Evolutionary conservation across 495 filamentous ascomycete genomes (phyloP).

Genomic region (Daldinia bambusicola): DNA sequence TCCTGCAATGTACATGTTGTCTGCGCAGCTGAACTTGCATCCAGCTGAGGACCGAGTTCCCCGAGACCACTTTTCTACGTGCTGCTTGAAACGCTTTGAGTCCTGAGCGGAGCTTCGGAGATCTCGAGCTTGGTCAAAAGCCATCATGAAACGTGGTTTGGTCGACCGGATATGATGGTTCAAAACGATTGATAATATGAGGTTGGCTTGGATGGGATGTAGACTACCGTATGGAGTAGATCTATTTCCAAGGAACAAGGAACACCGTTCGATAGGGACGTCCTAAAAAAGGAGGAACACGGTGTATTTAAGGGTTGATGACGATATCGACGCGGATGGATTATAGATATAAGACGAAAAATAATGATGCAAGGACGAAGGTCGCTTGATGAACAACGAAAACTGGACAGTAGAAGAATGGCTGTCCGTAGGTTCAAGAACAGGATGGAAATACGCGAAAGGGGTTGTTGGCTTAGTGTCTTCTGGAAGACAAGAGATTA

Average conservation of each 20-base stretch:
- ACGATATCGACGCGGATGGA: conserved; percentile 16
- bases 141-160: conserved; percentile 36
- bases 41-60: conserved; percentile 48
- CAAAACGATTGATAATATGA: conserved; percentile 12
- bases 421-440: conserved; percentile 15
- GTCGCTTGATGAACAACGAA: conserved; percentile 12
- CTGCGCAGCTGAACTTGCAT: conserved; percentile 23
- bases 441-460: conserved; percentile 19
- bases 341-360: conserved; percentile 18
- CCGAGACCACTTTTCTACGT: conserved; percentile 53
- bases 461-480: conserved; percentile 27
- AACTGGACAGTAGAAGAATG: conserved; percentile 9
- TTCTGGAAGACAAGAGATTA: conserved; percentile 36
- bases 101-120: conserved; percentile 55
- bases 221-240: conserved; percentile 12
- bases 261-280: background rate
- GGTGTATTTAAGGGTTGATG: conserved; percentile 9
- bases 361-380: conserved; percentile 20
- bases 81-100: conserved; percentile 58
- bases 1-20: conserved; percentile 21
- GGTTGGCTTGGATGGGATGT: background rate
- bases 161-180: background rate
- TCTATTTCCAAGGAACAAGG: conserved; percentile 1
- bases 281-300: conserved; percentile 2
- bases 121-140: conserved; percentile 53